Evolutionary conservation across 2,329 filamentous ascomycete species (phyloP).

Genomic region (Sordariomycetes sp.): DNA sequence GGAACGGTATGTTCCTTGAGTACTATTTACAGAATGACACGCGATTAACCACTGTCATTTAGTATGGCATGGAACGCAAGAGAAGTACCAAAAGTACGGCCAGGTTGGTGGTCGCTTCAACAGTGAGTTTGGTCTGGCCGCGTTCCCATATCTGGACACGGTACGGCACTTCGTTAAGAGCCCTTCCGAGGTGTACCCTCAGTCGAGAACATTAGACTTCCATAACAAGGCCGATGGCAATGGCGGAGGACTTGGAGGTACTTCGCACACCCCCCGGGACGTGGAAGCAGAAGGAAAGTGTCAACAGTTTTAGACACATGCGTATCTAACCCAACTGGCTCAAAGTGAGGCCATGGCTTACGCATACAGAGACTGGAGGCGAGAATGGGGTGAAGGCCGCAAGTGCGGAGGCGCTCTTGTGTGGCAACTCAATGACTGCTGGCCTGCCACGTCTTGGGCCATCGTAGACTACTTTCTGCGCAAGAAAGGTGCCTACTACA

Average conservation of each 20-base stretch:
- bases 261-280: slow-evolving; percentile 54
- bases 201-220: slow-evolving; percentile 83
- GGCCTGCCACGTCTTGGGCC: slow-evolving; percentile 72
- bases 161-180: slow-evolving; percentile 60
- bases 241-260: slow-evolving; percentile 82
- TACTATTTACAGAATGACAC: too few relatives aligned
- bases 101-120: slow-evolving; percentile 84
- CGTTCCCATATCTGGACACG: slow-evolving; percentile 76
- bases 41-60: too few relatives aligned
- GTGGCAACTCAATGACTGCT: slow-evolving; percentile 84
- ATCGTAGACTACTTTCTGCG: slow-evolving; percentile 73
- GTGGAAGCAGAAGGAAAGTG: too few relatives aligned
- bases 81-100: slow-evolving; percentile 87
- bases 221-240: slow-evolving; percentile 94
- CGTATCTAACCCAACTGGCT: slow-evolving; percentile 63
- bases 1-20: slow-evolving; percentile 64
- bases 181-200: slow-evolving; percentile 68
- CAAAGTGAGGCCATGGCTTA: slow-evolving; percentile 58
- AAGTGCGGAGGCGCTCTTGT: slow-evolving; percentile 68
- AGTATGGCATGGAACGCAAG: slow-evolving; percentile 84
- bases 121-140: slow-evolving; percentile 92
- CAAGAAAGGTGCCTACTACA: slow-evolving; percentile 71
- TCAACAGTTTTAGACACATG: slow-evolving; percentile 54
- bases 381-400: slow-evolving; percentile 65
- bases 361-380: slow-evolving; percentile 61